Percentiles rank a stretch among this genome's conserved stretches.
Evolutionary conservation across 164 flowering plant species (phyloP).

Genomic region (Protea cynaroides): DNA sequence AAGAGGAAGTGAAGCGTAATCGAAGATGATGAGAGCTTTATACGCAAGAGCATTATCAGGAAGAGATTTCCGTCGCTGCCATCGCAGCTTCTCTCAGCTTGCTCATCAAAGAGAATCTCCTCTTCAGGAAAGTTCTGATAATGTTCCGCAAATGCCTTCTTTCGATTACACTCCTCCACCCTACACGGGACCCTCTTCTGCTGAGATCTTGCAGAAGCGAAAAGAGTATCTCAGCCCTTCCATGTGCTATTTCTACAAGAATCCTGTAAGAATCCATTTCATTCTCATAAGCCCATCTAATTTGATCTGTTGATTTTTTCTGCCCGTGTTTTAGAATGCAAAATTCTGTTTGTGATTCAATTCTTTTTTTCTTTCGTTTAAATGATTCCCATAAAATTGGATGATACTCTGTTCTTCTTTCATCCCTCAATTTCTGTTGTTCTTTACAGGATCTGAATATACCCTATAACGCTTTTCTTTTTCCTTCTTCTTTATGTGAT

Average conservation of each 20-base stretch:
- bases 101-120: constrained; percentile 15
- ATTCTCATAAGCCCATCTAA: not conserved
- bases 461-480: too few relatives aligned
- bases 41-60: constrained; percentile 17
- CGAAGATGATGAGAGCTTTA: constrained; percentile 28
- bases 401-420: too few relatives aligned
- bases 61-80: not conserved
- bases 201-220: constrained; percentile 63
- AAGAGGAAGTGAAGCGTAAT: too few relatives aligned
- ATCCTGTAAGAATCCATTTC: constrained; percentile 41
- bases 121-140: constrained; percentile 15
- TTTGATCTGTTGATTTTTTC: not conserved
- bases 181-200: constrained; percentile 71
- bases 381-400: too few relatives aligned
- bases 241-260: constrained; percentile 55
- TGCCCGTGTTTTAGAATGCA: not conserved
- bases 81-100: constrained; percentile 26
- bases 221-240: constrained; percentile 78
- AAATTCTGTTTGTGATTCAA: not conserved
- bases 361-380: not conserved
- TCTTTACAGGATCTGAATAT: too few relatives aligned
- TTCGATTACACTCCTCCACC: constrained; percentile 91
- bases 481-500: too few relatives aligned
- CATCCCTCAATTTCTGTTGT: not conserved
- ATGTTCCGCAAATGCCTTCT: constrained; percentile 64